Conservation (phyloP, 441 rosid genomes). For the Gossypium trilobum region DNA sequence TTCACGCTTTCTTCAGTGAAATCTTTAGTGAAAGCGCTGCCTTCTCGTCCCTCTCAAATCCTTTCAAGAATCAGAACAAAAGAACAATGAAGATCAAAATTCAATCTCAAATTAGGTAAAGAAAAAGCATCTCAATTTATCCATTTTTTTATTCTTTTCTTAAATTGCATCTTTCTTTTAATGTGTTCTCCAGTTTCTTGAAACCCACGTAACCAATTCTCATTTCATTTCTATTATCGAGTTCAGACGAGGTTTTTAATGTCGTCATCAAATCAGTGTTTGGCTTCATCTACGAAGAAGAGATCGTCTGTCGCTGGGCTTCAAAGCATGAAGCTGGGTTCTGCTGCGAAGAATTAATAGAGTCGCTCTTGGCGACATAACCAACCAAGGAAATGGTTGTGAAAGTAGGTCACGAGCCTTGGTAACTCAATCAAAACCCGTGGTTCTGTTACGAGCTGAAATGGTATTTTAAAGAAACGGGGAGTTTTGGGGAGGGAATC, state of each 20-base stretch:
- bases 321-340: conserved; percentile 1
- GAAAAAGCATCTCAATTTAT: not conserved
- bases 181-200: not conserved
- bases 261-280: not conserved
- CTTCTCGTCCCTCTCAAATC: not conserved
- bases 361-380: conserved; percentile 17
- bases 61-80: not conserved
- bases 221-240: not conserved
- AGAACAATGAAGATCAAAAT: not conserved
- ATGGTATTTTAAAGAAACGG: too few species aligned
- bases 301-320: not conserved
- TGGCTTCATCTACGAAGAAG: not conserved
- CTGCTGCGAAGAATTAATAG: not conserved
- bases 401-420: not conserved
- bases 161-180: too few species aligned
- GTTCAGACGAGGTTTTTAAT: not conserved
- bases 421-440: not conserved
- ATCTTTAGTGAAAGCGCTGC: not conserved
- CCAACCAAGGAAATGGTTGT: conserved; percentile 19
- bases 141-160: not conserved
- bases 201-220: conserved; percentile 1
- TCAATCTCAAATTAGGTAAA: not conserved
- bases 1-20: not conserved
- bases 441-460: conserved; percentile 8
- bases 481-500: too few species aligned